Conservation (phyloP, 2,329 filamentous ascomycete species). For the Alternaria infectoria region DNA sequence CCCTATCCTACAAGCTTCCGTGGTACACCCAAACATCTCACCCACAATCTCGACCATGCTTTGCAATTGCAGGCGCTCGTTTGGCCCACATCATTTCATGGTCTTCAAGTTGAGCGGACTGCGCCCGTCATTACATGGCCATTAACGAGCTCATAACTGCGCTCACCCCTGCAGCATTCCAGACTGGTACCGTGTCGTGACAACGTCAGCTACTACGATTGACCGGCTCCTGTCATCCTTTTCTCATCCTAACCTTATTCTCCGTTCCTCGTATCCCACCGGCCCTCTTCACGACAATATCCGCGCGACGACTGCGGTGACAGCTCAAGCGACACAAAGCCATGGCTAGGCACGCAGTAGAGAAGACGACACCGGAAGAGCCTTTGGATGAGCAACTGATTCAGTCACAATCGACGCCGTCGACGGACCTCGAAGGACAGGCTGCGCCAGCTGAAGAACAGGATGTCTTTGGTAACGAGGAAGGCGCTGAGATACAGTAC, state of each 20-base stretch:
- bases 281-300: background rate
- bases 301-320: background rate
- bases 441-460: background rate
- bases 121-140: background rate
- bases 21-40: background rate
- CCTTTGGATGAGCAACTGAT: background rate
- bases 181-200: background rate
- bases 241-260: background rate
- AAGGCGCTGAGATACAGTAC: conserved; percentile 55
- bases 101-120: background rate
- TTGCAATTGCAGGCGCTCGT: background rate
- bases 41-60: background rate
- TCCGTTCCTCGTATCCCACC: background rate
- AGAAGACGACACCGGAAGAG: background rate
- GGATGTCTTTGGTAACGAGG: conserved; percentile 37
- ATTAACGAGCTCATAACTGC: background rate
- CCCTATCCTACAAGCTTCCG: background rate
- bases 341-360: background rate
- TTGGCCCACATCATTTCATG: background rate
- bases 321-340: background rate
- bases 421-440: conserved; percentile 23
- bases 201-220: background rate
- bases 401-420: background rate
- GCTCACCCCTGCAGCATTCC: background rate
- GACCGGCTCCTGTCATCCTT: background rate